Evolutionary conservation across 495 filamentous ascomycete genomes (phyloP).

Genomic region (Alectoria sarmentosa): DNA sequence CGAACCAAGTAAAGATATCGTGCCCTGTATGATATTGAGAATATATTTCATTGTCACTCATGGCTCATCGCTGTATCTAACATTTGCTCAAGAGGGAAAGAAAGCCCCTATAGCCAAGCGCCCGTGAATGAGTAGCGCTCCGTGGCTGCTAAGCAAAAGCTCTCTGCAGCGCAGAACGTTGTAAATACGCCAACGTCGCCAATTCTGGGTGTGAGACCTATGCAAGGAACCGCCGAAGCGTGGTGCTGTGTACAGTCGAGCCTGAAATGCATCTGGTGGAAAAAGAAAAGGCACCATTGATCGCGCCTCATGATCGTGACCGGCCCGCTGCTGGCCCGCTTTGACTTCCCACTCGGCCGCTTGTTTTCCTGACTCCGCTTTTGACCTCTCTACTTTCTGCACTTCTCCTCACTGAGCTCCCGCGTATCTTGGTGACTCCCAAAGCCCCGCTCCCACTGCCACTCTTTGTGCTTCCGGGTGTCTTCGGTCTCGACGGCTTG

Average conservation of each 20-base stretch:
- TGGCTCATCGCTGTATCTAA: constrained; percentile 7
- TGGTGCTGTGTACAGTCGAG: background rate
- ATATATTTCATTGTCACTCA: constrained; percentile 12
- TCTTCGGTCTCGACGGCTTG: constrained; percentile 54
- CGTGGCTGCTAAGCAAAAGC: constrained; percentile 12
- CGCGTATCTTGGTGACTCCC: constrained; percentile 64
- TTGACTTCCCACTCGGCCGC: constrained; percentile 77
- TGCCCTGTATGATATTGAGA: background rate
- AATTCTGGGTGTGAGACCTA: background rate
- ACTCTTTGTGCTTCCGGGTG: constrained; percentile 52
- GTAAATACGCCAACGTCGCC: background rate
- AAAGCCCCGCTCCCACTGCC: constrained; percentile 58
- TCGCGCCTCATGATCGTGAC: constrained; percentile 22
- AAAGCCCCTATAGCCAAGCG: constrained; percentile 15
- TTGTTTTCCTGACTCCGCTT: constrained; percentile 79
- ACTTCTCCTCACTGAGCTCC: constrained; percentile 54
- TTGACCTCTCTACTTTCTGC: constrained; percentile 46
- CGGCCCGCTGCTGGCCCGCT: constrained; percentile 17
- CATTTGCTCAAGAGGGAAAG: background rate
- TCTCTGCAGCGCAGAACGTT: constrained; percentile 2
- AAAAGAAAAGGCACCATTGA: constrained; percentile 5
- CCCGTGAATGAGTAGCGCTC: constrained; percentile 10
- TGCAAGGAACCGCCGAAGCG: background rate
- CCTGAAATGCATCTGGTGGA: constrained; percentile 3
- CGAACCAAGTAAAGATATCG: background rate